Conservation (phyloP, 2,329 filamentous ascomycete species). For the Fusarium equiseti region DNA sequence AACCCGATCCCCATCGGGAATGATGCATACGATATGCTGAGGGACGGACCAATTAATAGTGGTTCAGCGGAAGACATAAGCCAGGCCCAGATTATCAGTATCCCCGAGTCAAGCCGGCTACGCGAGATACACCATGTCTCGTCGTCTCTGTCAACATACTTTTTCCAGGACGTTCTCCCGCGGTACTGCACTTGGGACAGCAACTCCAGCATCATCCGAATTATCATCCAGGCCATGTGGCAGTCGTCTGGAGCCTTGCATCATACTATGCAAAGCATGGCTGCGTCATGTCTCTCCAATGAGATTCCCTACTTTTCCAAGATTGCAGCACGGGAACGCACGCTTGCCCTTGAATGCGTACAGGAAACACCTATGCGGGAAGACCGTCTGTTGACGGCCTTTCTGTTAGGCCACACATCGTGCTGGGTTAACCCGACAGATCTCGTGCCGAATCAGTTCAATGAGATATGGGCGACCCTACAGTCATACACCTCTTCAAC, state of each 20-base stretch:
- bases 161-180: constrained; percentile 5
- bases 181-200: constrained; percentile 3
- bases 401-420: constrained; percentile 1
- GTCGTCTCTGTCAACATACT: constrained; percentile 3
- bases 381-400: background rate
- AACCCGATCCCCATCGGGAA: background rate
- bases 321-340: background rate
- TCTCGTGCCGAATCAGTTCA: constrained; percentile 5
- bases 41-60: background rate
- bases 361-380: background rate
- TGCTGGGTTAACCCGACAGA: constrained; percentile 1
- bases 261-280: constrained; percentile 11
- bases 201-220: background rate
- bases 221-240: constrained; percentile 1
- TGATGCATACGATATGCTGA: background rate
- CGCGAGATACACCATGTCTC: constrained; percentile 3
- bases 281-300: constrained; percentile 3
- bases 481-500: background rate
- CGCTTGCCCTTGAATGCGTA: constrained; percentile 1
- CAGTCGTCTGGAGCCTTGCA: constrained; percentile 5
- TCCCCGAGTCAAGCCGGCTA: background rate
- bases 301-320: constrained; percentile 5
- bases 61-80: background rate
- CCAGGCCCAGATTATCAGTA: background rate
- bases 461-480: constrained; percentile 3